Evolutionary conservation across 2,329 filamentous ascomycete genomes (phyloP).

Genomic region (Beauveria medogensis): DNA sequence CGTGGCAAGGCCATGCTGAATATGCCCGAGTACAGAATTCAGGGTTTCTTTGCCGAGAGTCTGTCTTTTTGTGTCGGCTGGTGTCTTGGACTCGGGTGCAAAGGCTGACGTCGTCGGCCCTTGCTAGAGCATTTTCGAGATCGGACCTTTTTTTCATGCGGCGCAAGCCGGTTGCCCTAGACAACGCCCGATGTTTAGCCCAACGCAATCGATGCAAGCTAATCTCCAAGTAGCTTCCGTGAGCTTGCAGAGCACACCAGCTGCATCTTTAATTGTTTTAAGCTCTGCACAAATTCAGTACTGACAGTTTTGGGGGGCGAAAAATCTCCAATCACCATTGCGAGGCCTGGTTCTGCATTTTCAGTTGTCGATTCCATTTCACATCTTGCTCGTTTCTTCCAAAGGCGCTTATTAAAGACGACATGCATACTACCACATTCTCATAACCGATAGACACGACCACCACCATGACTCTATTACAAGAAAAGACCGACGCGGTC

Average conservation of each 20-base stretch:
- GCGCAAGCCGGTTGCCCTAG: conserved; percentile 25
- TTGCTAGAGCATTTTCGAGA: not conserved
- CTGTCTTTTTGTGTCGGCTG: not conserved
- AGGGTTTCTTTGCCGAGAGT: too few species aligned
- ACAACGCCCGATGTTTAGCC: conserved; percentile 30
- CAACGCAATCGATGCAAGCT: conserved; percentile 6
- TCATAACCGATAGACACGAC: conserved; percentile 16
- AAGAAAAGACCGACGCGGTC: conserved; percentile 39
- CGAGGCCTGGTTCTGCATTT: not conserved
- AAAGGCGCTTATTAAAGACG: conserved; percentile 17
- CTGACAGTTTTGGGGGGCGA: not conserved
- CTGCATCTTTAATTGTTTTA: conserved; percentile 4
- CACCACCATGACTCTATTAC: conserved; percentile 35
- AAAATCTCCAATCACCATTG: not conserved
- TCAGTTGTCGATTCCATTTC: not conserved
- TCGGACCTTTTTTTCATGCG: not conserved
- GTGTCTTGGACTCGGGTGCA: not conserved
- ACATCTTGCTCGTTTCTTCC: not conserved
- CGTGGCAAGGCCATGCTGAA: not conserved
- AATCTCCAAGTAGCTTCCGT: not conserved
- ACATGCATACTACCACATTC: conserved; percentile 24
- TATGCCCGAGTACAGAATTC: not conserved
- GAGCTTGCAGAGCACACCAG: not conserved
- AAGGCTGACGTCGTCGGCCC: not conserved
- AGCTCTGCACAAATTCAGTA: not conserved